Evolutionary conservation across 2,329 filamentous ascomycete genomes (phyloP), one percentile per base, ranked within the genome.

Genomic region (Cyphellophora attinorum): DNA sequence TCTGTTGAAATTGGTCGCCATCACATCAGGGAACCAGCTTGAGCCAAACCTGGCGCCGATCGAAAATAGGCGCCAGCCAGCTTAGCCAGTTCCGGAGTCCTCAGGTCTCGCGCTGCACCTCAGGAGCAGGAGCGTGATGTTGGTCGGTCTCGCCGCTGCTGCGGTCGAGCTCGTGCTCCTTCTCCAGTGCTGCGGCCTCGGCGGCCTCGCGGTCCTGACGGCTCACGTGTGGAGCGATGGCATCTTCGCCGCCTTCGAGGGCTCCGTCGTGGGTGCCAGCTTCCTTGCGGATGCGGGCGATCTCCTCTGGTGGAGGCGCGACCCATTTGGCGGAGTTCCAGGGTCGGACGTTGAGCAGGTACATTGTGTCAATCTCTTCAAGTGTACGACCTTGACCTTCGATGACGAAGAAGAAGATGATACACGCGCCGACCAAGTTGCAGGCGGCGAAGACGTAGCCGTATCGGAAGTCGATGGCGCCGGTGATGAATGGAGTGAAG

Each of bases 351-450:
- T 62, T 61, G 32, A 79, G 64, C 21, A 83, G 65, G 45, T 85
- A 86, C 78, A 83, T 82, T 31, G 76, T 79, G 49, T 89, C 83
- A 36, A 89, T 81, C 55, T 88, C 81, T 59, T 89, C 83, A 2
- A 89, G 67, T 0, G 74, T 78, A 5, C 81, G 72, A 19, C 36
- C 36, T 51, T 81, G 77, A 31, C 73, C 77, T 54, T 88, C 82
- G 37, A 81, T 75, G 34, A 86, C 71, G 55, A 85, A 85, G 59
- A 88, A 82, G 62, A 80, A 88, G 18, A 86, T 79, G 10, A 85
- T 57, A 0, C 76, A 44, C 0, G 74, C 72, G 0, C 72, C 80
- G 0, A 72, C 62, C 12, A 83, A 60, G 49, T 81, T 84, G 54
- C 80, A 85, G 1, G 67, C 77, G 0, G 81, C 81, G 53, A 88